These are phyloP conservation scores for Arthrobotrys conoides DNA, from an alignment of 2,329 filamentous ascomycete genomes.

Conservation along the genomic window DNA sequence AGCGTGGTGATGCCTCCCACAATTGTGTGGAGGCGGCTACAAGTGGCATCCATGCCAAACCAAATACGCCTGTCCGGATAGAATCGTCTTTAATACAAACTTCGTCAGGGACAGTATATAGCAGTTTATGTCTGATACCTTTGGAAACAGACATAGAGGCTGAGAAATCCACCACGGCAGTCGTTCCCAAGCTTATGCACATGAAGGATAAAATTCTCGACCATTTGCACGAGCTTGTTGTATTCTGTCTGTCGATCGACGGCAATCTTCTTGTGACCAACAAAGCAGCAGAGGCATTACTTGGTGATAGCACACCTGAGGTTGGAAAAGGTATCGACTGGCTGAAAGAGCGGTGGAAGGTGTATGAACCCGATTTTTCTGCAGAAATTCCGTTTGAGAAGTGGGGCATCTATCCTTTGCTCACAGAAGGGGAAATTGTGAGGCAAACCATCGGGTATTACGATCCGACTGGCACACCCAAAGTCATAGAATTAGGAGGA, in stretches of 20 bases:
- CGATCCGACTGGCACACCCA: slow-evolving; percentile 38
- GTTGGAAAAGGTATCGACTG: slow-evolving; percentile 57
- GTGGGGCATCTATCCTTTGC: slow-evolving; percentile 55
- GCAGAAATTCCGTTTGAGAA: slow-evolving; percentile 59
- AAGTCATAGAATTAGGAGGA: slow-evolving; percentile 58
- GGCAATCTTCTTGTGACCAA: slow-evolving; percentile 58
- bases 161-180: slow-evolving; percentile 11
- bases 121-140: slow-evolving; percentile 41
- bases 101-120: slow-evolving; percentile 44
- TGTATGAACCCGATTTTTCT: slow-evolving; percentile 59
- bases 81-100: slow-evolving; percentile 45
- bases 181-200: slow-evolving; percentile 52
- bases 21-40: slow-evolving; percentile 48
- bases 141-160: slow-evolving; percentile 7
- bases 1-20: slow-evolving; percentile 30
- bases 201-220: slow-evolving; percentile 59
- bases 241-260: slow-evolving; percentile 56
- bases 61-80: slow-evolving; percentile 45
- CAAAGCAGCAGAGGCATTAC: slow-evolving; percentile 51
- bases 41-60: slow-evolving; percentile 24
- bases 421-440: slow-evolving; percentile 52
- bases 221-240: slow-evolving; percentile 57
- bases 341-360: slow-evolving; percentile 59
- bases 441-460: slow-evolving; percentile 55
- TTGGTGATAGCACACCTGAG: slow-evolving; percentile 54